These are phyloP conservation scores for Luvunga scandens DNA, from an alignment of 345 rosid species.

Conservation along the genomic window DNA sequence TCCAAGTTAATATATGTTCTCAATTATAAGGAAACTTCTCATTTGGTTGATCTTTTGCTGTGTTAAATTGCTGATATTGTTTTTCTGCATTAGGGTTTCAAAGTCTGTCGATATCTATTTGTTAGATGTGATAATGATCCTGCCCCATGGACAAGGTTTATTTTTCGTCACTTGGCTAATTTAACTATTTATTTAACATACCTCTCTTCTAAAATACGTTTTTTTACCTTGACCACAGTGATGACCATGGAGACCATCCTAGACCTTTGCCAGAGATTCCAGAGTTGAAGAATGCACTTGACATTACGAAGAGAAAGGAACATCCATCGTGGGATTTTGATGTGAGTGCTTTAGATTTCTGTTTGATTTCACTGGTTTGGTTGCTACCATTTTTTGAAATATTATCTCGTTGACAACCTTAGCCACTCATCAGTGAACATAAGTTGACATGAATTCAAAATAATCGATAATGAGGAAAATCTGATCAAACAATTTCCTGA, in stretches of 20 bases:
- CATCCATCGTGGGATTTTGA: conserved; percentile 55
- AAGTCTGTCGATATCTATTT: conserved; percentile 53
- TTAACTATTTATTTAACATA: neutral
- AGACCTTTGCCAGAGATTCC: conserved; percentile 45
- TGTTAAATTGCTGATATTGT: neutral
- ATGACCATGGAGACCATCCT: conserved; percentile 58
- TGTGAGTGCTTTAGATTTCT: conserved; percentile 24
- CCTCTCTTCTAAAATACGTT: neutral
- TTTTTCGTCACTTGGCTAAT: neutral
- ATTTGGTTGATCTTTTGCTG: neutral
- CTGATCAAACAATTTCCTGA: neutral
- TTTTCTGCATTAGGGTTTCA: conserved; percentile 36
- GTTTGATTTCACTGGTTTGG: neutral
- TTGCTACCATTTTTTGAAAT: neutral
- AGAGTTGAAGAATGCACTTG: conserved; percentile 46
- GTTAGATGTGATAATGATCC: conserved; percentile 58
- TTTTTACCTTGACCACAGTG: conserved; percentile 23
- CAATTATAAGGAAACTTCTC: neutral
- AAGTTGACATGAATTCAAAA: neutral
- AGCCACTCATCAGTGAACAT: neutral
- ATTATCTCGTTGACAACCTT: neutral
- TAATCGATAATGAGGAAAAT: neutral
- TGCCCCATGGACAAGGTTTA: conserved; percentile 63
- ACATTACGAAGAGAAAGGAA: conserved; percentile 43
- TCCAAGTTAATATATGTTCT: conserved; percentile 32